These are phyloP conservation scores for Rhizophagus sp. DNA, from an alignment of 192 early-diverging fungal genomes.

Conservation along the genomic window DNA sequence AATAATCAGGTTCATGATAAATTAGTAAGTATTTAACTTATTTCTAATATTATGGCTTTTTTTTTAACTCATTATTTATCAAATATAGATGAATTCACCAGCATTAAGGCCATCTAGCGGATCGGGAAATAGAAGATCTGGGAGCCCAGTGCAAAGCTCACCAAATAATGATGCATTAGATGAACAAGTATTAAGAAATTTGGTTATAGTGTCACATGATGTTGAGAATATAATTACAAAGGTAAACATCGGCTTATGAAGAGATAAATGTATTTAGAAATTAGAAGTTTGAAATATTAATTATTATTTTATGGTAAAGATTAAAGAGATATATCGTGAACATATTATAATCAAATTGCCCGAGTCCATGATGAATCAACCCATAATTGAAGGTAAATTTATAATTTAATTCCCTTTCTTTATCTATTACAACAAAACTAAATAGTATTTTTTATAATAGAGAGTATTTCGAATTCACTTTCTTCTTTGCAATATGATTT, in stretches of 20 bases:
- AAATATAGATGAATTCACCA: not conserved
- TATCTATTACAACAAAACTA: not conserved
- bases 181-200: slow-evolving; percentile 39
- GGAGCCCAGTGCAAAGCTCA: slow-evolving; percentile 17
- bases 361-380: slow-evolving; percentile 41
- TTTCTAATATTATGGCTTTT: not conserved
- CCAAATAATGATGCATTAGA: slow-evolving; percentile 26
- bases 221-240: slow-evolving; percentile 38
- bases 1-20: not conserved
- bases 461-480: slow-evolving; percentile 20
- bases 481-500: slow-evolving; percentile 33
- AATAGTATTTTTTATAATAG: slow-evolving; percentile 20
- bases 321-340: slow-evolving; percentile 33
- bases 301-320: slow-evolving; percentile 5
- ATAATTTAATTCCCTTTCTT: slow-evolving; percentile 11
- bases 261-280: not conserved
- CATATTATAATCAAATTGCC: slow-evolving; percentile 52
- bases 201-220: slow-evolving; percentile 44
- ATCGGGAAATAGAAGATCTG: slow-evolving; percentile 10
- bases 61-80: not conserved
- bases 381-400: slow-evolving; percentile 46
- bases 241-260: not conserved
- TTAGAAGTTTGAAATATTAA: not conserved
- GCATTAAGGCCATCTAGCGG: slow-evolving; percentile 19
- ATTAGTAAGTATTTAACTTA: not conserved